A percentile compares a stretch with the other conserved stretches of the same genome.
These are phyloP conservation scores for Candida silvicultrix DNA, from an alignment of 805 yeast genomes.

Conservation along the genomic window DNA sequence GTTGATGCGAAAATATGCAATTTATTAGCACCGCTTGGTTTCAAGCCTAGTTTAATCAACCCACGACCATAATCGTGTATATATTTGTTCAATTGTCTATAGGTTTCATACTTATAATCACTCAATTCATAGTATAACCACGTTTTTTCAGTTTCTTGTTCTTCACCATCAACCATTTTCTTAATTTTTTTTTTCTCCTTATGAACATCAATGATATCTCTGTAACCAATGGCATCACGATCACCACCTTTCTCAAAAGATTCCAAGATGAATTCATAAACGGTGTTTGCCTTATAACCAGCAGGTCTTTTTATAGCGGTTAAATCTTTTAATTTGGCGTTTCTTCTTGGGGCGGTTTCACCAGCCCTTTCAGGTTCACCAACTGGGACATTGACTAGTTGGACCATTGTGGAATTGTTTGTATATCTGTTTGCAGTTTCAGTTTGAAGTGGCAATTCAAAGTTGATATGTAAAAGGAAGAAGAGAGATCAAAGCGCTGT, in stretches of 20 bases:
- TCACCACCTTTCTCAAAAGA: slow-evolving; percentile 51
- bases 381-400: slow-evolving; percentile 43
- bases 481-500: neutral
- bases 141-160: slow-evolving; percentile 65
- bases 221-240: slow-evolving; percentile 64
- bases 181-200: slow-evolving; percentile 68
- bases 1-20: slow-evolving; percentile 87
- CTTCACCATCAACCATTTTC: slow-evolving; percentile 74
- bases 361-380: slow-evolving; percentile 61
- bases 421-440: neutral
- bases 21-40: slow-evolving; percentile 51
- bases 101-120: slow-evolving; percentile 62
- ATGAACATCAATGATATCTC: slow-evolving; percentile 70
- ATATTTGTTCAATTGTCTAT: slow-evolving; percentile 43
- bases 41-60: slow-evolving; percentile 63
- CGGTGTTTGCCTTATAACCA: slow-evolving; percentile 57
- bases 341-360: slow-evolving; percentile 81
- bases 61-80: slow-evolving; percentile 67
- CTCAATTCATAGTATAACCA: slow-evolving; percentile 85
- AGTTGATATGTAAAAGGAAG: neutral
- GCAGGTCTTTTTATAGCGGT: slow-evolving; percentile 52
- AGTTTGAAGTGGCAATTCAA: neutral
- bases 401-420: slow-evolving; percentile 9
- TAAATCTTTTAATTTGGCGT: slow-evolving; percentile 37
- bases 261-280: slow-evolving; percentile 64